These are phyloP conservation scores for Gracilaria domingensis DNA, from an alignment of 23 red algal genomes.

Conservation along the genomic window DNA sequence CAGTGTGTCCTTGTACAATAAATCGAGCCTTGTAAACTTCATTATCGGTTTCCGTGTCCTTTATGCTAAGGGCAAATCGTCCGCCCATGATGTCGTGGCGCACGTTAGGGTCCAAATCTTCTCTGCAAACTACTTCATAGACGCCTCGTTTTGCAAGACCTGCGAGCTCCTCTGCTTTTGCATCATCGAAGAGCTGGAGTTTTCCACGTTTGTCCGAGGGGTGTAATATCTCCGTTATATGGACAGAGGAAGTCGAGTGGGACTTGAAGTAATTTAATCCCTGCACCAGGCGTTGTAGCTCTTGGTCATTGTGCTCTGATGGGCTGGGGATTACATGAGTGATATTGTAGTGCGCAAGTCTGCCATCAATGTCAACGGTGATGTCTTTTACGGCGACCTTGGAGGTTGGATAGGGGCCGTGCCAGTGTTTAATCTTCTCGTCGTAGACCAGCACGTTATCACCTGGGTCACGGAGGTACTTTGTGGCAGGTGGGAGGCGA, in stretches of 20 bases:
- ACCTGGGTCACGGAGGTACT: not conserved
- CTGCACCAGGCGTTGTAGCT: not conserved
- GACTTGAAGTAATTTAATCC: not conserved
- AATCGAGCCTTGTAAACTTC: slow-evolving; percentile 37
- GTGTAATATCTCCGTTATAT: slow-evolving; percentile 15
- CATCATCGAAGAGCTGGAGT: not conserved
- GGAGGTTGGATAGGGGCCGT: not conserved
- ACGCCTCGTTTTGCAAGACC: not conserved
- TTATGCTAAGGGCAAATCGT: not conserved
- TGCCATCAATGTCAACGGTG: not conserved
- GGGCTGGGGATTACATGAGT: slow-evolving; percentile 12
- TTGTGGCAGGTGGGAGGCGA: not conserved
- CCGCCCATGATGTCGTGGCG: slow-evolving; percentile 26
- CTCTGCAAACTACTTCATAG: slow-evolving; percentile 17
- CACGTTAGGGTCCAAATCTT: slow-evolving; percentile 13
- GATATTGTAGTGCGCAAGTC: slow-evolving; percentile 10
- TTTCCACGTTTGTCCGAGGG: not conserved
- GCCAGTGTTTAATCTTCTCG: not conserved
- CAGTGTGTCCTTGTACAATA: slow-evolving; percentile 17
- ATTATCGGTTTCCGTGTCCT: slow-evolving; percentile 34
- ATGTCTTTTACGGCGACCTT: not conserved
- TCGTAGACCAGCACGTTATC: not conserved
- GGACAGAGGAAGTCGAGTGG: not conserved
- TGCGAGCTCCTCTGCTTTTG: slow-evolving; percentile 23
- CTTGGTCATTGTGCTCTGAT: not conserved